Evolutionary conservation across 2,329 filamentous ascomycete genomes (phyloP).

Genomic region (Cercospora nicotianae): DNA sequence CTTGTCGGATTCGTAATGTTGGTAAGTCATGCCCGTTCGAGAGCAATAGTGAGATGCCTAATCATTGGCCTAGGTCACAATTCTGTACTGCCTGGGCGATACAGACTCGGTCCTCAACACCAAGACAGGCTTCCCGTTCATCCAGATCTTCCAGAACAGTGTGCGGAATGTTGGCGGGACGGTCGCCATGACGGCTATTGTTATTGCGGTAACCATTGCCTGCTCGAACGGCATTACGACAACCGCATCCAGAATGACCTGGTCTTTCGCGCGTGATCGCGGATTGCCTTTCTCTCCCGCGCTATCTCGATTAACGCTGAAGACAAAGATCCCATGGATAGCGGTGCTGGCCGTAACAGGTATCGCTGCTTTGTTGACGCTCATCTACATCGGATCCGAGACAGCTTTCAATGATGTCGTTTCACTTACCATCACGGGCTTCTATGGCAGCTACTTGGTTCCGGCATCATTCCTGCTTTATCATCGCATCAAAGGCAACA

Average conservation of each 20-base stretch:
- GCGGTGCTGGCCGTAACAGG: slow-evolving; percentile 52
- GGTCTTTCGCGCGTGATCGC: slow-evolving; percentile 46
- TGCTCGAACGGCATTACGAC: slow-evolving; percentile 41
- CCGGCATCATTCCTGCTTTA: slow-evolving; percentile 45
- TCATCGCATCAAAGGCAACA: slow-evolving; percentile 43
- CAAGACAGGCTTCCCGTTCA: slow-evolving; percentile 51
- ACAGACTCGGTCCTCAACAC: slow-evolving; percentile 44
- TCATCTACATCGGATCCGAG: slow-evolving; percentile 47
- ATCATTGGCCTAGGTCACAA: slow-evolving; percentile 29
- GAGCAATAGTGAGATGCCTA: not conserved
- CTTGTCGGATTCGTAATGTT: slow-evolving; percentile 51
- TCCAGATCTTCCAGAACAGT: slow-evolving; percentile 53
- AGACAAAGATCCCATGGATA: slow-evolving; percentile 35
- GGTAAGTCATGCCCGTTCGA: slow-evolving; percentile 18
- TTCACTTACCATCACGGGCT: slow-evolving; percentile 46
- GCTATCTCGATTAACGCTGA: slow-evolving; percentile 38
- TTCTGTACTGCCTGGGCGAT: slow-evolving; percentile 48
- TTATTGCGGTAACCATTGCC: slow-evolving; percentile 40
- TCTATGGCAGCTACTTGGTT: slow-evolving; percentile 49
- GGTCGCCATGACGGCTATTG: slow-evolving; percentile 50
- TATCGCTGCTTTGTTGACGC: slow-evolving; percentile 48
- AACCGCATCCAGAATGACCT: slow-evolving; percentile 45
- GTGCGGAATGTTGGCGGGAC: slow-evolving; percentile 47
- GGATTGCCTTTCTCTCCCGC: slow-evolving; percentile 43
- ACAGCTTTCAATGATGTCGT: slow-evolving; percentile 50